Conservation (phyloP, 2,329 filamentous ascomycete genomes). For the Tolypocladium ovalisporum region DNA sequence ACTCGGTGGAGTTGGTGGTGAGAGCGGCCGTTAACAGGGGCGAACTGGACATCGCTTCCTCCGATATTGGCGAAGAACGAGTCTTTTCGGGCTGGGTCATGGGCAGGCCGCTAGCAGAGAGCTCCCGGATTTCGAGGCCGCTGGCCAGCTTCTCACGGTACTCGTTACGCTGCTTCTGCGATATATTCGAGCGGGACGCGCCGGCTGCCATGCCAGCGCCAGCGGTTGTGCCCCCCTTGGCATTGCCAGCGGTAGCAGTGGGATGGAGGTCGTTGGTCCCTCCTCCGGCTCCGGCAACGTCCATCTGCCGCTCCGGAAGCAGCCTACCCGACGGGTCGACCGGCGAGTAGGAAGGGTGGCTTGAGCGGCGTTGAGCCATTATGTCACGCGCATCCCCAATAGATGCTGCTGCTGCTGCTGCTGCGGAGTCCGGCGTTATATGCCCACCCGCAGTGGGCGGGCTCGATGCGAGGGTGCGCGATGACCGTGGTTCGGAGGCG, state of each 20-base stretch:
- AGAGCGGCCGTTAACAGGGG: constrained; percentile 17
- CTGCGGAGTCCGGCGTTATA: constrained; percentile 10
- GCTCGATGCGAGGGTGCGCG: constrained; percentile 7
- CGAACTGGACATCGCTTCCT: constrained; percentile 41
- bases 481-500: constrained; percentile 6
- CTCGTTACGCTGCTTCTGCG: constrained; percentile 41
- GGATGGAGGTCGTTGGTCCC: constrained; percentile 1
- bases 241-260: constrained; percentile 8
- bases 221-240: constrained; percentile 9
- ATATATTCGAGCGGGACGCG: constrained; percentile 8
- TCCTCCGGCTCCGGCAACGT: background rate
- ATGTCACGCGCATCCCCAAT: constrained; percentile 17
- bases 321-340: constrained; percentile 3
- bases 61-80: constrained; percentile 55
- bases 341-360: constrained; percentile 8
- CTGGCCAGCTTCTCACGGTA: constrained; percentile 46
- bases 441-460: constrained; percentile 13
- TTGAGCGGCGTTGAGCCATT: constrained; percentile 19
- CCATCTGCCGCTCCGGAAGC: constrained; percentile 4
- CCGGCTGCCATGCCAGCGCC: constrained; percentile 6
- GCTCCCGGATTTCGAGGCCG: constrained; percentile 36
- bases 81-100: constrained; percentile 21
- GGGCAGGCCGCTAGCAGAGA: constrained; percentile 23
- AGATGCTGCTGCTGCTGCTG: constrained; percentile 7
- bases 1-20: constrained; percentile 58